Evolutionary conservation across 1,284 basidiomycete genomes (phyloP).

Genomic region (Blastosporella zonata): DNA sequence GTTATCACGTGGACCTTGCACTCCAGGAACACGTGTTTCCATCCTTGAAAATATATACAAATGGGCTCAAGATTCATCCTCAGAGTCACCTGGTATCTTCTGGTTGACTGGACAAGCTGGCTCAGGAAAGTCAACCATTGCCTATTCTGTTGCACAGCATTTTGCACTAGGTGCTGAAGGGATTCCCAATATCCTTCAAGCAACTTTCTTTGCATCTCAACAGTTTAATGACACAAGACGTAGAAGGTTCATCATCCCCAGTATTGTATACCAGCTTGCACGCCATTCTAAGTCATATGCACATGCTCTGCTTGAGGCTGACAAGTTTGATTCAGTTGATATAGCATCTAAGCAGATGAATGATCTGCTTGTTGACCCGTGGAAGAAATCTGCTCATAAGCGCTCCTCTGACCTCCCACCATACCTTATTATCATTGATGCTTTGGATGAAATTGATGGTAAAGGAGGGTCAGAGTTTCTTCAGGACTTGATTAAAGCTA

Average conservation of each 20-base stretch:
- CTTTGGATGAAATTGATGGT: slow-evolving; percentile 22
- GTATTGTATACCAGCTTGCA: slow-evolving; percentile 22
- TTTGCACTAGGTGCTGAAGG: slow-evolving; percentile 13
- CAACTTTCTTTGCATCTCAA: slow-evolving; percentile 22
- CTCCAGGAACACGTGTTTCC: slow-evolving; percentile 5
- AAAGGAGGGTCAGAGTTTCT: slow-evolving; percentile 17
- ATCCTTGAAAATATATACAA: slow-evolving; percentile 15
- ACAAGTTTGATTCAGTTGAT: slow-evolving; percentile 12
- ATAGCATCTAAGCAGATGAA: slow-evolving; percentile 21
- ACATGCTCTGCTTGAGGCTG: slow-evolving; percentile 8
- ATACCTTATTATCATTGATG: slow-evolving; percentile 22
- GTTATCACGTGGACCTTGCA: neutral
- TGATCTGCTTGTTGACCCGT: slow-evolving; percentile 20
- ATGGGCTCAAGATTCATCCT: slow-evolving; percentile 16
- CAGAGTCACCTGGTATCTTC: slow-evolving; percentile 7
- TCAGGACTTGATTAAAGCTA: slow-evolving; percentile 2
- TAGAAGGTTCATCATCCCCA: slow-evolving; percentile 17
- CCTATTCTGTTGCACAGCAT: slow-evolving; percentile 16
- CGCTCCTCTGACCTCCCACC: slow-evolving; percentile 4
- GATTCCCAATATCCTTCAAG: slow-evolving; percentile 9
- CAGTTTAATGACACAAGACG: slow-evolving; percentile 17
- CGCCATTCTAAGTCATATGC: slow-evolving; percentile 18
- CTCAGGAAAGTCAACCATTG: slow-evolving; percentile 14
- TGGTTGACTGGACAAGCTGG: slow-evolving; percentile 16
- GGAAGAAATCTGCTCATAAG: slow-evolving; percentile 13